These are phyloP conservation scores for Diaporthe nobilis DNA, from an alignment of 2,329 filamentous ascomycete genomes.

Conservation along the genomic window DNA sequence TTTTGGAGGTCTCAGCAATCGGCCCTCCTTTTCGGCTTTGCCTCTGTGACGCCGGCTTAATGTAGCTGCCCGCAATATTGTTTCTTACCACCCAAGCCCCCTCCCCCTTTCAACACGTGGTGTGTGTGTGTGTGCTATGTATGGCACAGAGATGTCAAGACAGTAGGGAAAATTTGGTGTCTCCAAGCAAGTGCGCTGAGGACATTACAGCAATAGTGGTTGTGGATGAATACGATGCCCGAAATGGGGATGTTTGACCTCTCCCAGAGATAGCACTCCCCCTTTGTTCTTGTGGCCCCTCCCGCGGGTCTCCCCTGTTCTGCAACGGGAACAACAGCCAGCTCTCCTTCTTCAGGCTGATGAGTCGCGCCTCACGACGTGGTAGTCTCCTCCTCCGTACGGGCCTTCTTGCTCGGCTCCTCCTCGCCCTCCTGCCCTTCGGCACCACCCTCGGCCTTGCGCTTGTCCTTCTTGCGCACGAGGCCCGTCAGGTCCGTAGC, in stretches of 20 bases:
- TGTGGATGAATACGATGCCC: neutral
- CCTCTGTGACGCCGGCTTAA: neutral
- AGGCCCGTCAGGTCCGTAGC: slow-evolving; percentile 83
- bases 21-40: neutral
- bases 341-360: no score
- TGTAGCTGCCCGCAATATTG: neutral
- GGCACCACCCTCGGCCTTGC: slow-evolving; percentile 55
- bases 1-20: slow-evolving; percentile 1
- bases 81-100: neutral
- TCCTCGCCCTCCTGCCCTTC: slow-evolving; percentile 48
- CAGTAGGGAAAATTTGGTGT: neutral
- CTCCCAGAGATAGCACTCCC: neutral
- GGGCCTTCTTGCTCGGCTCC: slow-evolving; percentile 54
- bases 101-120: neutral
- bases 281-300: no score
- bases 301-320: neutral
- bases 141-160: slow-evolving; percentile 31
- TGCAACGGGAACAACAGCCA: no score
- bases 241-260: neutral
- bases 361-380: neutral
- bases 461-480: slow-evolving; percentile 75
- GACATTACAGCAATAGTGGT: neutral
- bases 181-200: neutral
- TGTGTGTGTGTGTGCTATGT: slow-evolving; percentile 12
- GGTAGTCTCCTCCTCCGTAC: slow-evolving; percentile 47